Evolutionary conservation across 805 yeast genomes (phyloP), one percentile per base, ranked within the genome.

Genomic region (Komagataella pastoris): DNA sequence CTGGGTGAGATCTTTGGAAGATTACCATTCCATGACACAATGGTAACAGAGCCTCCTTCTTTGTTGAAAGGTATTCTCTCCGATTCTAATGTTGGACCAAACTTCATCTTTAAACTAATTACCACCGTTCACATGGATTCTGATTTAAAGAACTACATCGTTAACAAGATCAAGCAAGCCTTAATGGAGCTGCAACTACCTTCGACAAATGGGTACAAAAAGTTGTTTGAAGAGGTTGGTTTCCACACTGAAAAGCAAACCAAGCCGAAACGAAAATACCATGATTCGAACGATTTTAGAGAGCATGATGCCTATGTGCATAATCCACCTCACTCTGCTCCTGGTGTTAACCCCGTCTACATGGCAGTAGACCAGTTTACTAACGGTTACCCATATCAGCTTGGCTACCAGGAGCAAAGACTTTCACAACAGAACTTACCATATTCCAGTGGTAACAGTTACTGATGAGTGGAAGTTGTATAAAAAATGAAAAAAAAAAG

Each of bases 161-260:
- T 79, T 19, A 69, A 72, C 50, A 85, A 82, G 63, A 81, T 86
- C 17, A 77, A 88, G 54, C 69, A 75, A 48, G 77, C 82, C 6
- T 68, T 90, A 53, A 67, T 80, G 46, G 85, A 83, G 49, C 65
- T 77, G 59, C 79, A 78, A 53, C 73, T 83, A 44, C 59, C 71
- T 47, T 69, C 75, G 24, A 71, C 67, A 50, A 95, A 86, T 62
- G 86, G 85, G 43, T 87, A 88, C 66, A 86, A 87, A 61, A 80
- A 95, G 56, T 71, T 93, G 53, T 77, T 90, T 76, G 98, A 91
- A 58, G 98, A 91, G 65, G 91, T 89, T 55, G 97, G 97, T 3
- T 69, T 90, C 50, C 67, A 65, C 17, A 36, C 44, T 7, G 47
- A 46, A n/a, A 44, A 30, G 40, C 40, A 30, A 30, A 30, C 12